These are phyloP conservation scores for Plasmodium fragile DNA, from an alignment of 169 alveolate genomes.

Conservation along the genomic window DNA sequence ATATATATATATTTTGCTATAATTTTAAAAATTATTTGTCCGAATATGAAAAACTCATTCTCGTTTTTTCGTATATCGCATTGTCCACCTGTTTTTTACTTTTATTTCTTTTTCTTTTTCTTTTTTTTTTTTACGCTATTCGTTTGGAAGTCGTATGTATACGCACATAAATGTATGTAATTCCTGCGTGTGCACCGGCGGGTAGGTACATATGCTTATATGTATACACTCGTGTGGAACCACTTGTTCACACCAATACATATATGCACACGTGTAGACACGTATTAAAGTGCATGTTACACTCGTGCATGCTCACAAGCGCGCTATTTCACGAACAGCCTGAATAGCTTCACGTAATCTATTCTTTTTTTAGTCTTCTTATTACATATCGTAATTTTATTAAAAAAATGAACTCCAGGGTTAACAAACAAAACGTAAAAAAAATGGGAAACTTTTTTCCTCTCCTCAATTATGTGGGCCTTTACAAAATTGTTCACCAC, in stretches of 20 bases:
- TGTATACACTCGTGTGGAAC: background rate
- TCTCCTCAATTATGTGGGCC: conserved; percentile 44
- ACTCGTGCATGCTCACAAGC: background rate
- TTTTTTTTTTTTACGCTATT: background rate
- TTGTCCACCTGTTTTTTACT: background rate
- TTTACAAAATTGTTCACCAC: conserved; percentile 68
- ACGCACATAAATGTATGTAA: background rate
- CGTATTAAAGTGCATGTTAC: conserved; percentile 5
- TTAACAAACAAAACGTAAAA: conserved; percentile 68
- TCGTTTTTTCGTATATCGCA: conserved; percentile 8
- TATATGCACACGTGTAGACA: background rate
- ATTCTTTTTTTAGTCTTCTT: conserved; percentile 53
- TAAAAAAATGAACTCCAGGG: conserved; percentile 72
- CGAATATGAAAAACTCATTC: background rate
- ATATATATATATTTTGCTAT: background rate
- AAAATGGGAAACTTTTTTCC: conserved; percentile 61
- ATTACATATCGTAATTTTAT: conserved; percentile 67
- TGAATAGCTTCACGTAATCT: conserved; percentile 47
- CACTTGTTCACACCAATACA: background rate
- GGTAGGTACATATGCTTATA: background rate
- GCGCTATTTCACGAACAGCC: conserved; percentile 40
- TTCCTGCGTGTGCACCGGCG: background rate
- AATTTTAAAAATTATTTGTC: conserved; percentile 8
- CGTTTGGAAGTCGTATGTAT: background rate
- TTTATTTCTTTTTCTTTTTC: background rate